Conservation (phyloP, 129 eudicot species). For the Lactuca saligna region DNA sequence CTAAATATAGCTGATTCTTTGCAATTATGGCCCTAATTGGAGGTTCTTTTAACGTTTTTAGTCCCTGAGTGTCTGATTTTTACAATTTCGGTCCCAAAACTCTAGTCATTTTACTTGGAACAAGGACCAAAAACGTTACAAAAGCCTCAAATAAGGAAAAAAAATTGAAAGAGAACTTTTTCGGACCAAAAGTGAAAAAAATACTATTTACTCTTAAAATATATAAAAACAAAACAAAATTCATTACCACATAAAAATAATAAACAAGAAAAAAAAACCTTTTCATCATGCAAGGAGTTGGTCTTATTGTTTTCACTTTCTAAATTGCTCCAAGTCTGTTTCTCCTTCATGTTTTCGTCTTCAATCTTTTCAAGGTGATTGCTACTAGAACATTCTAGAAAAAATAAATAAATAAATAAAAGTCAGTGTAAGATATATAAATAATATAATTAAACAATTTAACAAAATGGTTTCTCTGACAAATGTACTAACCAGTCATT, state of each 20-base stretch:
- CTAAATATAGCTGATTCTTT: no score
- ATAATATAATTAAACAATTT: background rate
- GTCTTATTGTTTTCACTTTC: slow-evolving; percentile 34
- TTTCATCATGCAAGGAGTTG: slow-evolving; percentile 45
- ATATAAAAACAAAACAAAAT: background rate
- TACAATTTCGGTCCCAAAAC: no score
- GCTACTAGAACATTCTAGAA: slow-evolving; percentile 39
- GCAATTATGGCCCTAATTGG: no score
- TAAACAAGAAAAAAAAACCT: slow-evolving; percentile 43
- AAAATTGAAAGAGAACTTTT: no score
- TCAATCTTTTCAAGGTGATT: slow-evolving; percentile 33
- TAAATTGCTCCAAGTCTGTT: slow-evolving; percentile 24
- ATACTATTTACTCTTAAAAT: background rate
- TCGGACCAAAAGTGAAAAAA: no score
- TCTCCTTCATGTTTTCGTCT: slow-evolving; percentile 30
- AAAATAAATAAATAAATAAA: background rate
- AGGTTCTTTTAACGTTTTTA: no score
- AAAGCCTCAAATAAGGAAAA: no score
- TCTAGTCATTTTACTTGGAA: no score
- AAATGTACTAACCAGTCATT: slow-evolving; percentile 48
- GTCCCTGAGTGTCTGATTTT: no score
- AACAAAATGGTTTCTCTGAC: slow-evolving; percentile 10
- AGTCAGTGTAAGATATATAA: background rate
- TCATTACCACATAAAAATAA: background rate
- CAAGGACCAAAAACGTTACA: background rate